Evolutionary conservation across 2,329 filamentous ascomycete genomes (phyloP), one percentile per base, ranked within the genome.

Genomic region (Hypoxylon sp.): DNA sequence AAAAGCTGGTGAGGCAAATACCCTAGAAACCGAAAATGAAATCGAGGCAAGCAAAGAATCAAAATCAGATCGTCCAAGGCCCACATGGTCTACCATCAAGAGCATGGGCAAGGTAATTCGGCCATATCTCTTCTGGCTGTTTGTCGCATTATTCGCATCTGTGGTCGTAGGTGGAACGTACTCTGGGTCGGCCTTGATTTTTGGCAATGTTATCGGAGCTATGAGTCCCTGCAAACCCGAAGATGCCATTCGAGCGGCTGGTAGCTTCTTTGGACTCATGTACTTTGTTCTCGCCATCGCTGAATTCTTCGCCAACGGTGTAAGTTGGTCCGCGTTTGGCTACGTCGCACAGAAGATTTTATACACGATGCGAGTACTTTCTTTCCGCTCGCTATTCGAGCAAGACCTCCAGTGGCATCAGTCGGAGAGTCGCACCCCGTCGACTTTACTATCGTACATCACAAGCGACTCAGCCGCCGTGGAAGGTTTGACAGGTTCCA

Each of bases 401-500:
- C 86, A 89, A 68, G 83, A 85, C 54, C 71, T 88, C 36, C 78
- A 87, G 51, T 91, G 87, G 87, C 87, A 90, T 62, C 82, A 89
- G 63, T 84, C 84, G 0, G 76, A 81, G 15, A 79, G 77, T 3
- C 79, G 86, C 16, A 85, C 78, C 1, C 84, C 88, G 0, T 77
- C 83, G 0, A 71, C 77, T 7, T 74, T 91, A 4, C 74, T 90
- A 2, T 83, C 83, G 0, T 80, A 86, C 58, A 87, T 91, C 56
- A 90, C 86, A 3, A 82, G 80, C 32, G 88, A 91, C 62, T 81
- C 84, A 1, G 84, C 83, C 16, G 80, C 85, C 0, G 71, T 91
- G 13, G 84, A 83, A 30, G 86, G 84, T 0, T 78, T 91, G 56
- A 88, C 83, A 45, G 88, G 88, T 7, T 87, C 84, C 4, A 86